These are phyloP conservation scores for Chrysopogon serrulatus DNA, from an alignment of 176 grass and related monocot species.

Conservation along the genomic window DNA sequence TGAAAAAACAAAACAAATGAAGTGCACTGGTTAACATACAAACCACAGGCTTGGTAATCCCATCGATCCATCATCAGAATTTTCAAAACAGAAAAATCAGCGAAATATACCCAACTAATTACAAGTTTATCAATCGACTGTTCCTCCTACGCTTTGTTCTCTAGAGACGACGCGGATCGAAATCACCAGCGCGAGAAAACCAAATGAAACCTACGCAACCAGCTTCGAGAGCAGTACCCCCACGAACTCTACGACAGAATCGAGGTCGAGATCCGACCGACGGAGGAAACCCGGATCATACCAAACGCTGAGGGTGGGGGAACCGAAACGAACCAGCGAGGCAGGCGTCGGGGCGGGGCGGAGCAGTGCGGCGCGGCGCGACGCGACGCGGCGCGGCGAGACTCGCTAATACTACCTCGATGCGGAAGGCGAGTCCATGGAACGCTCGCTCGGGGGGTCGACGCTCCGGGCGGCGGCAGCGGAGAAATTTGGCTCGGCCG, in stretches of 20 bases:
- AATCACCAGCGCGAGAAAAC: background rate
- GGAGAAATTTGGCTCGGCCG: background rate
- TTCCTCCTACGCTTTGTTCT: background rate
- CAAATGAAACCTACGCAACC: background rate
- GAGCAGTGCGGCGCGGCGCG: too few relatives aligned
- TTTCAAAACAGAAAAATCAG: background rate
- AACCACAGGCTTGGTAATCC: background rate
- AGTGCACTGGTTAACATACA: background rate
- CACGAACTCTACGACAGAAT: background rate
- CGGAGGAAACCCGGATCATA: background rate
- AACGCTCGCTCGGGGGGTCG: background rate
- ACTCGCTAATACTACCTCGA: background rate
- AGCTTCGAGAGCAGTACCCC: background rate
- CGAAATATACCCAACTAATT: background rate
- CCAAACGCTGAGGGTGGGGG: background rate
- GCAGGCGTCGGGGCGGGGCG: background rate
- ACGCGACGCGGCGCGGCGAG: background rate
- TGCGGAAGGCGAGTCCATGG: conserved; percentile 4
- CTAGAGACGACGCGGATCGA: background rate
- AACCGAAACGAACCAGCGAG: background rate
- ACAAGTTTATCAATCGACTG: background rate
- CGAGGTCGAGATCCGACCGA: background rate
- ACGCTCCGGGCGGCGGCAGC: background rate
- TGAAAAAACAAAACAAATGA: background rate
- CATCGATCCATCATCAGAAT: background rate